These are phyloP conservation scores for Phoma sp. DNA, from an alignment of 2,329 filamentous ascomycete species.

Conservation along the genomic window DNA sequence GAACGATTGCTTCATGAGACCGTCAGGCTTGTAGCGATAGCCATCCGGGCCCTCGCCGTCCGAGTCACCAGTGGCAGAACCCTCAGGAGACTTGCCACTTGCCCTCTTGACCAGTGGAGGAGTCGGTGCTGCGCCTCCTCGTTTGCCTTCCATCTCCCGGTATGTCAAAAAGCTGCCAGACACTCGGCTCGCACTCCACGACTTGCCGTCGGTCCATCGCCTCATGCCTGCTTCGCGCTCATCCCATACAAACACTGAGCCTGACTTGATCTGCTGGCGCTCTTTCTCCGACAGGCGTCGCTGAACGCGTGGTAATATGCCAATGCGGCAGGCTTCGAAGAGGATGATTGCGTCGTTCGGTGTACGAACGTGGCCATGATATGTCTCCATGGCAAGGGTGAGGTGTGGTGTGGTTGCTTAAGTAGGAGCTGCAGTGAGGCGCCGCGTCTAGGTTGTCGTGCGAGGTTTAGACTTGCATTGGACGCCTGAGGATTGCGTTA, in stretches of 20 bases:
- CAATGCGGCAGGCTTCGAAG: slow-evolving; percentile 95
- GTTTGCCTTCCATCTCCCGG: slow-evolving; percentile 98
- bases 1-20: slow-evolving; percentile 99
- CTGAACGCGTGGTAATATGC: slow-evolving; percentile 88
- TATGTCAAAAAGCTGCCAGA: slow-evolving; percentile 98
- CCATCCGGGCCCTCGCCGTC: slow-evolving; percentile 68
- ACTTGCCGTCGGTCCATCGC: slow-evolving; percentile 98
- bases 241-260: slow-evolving; percentile 99
- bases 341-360: slow-evolving; percentile 95
- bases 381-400: slow-evolving; percentile 80
- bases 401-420: neutral
- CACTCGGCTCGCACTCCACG: slow-evolving; percentile 96
- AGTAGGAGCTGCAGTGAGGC: neutral
- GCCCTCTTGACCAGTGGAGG: slow-evolving; percentile 41
- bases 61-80: slow-evolving; percentile 80
- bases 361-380: slow-evolving; percentile 93
- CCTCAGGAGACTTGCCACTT: slow-evolving; percentile 80
- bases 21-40: slow-evolving; percentile 75
- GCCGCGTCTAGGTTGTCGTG: neutral
- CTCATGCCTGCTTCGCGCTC: slow-evolving; percentile 98
- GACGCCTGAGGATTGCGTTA: slow-evolving; percentile 21
- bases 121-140: slow-evolving; percentile 73
- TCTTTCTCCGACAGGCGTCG: slow-evolving; percentile 95
- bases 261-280: slow-evolving; percentile 91
- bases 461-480: slow-evolving; percentile 10